Base-by-base conservation (phyloP, 169 alveolate species). In the Eimeria zaria region DNA sequence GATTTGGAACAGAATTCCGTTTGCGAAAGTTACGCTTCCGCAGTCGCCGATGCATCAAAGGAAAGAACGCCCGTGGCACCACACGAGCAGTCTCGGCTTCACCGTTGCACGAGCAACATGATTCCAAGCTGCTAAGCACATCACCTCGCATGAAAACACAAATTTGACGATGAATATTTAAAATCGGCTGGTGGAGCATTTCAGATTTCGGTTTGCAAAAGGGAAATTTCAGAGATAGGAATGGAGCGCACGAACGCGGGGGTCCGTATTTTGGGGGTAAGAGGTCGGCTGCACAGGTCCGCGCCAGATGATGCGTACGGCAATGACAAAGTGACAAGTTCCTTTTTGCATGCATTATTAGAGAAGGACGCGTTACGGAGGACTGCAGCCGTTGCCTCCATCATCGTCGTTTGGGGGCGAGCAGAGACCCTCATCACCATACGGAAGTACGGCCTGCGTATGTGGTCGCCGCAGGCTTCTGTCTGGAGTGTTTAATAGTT, bases 391-490 rank as follows among this genome's bases (percentile, higher is more conserved):
- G 74, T 64, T 64, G 74, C 74, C 74, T 64, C 74, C 74, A 64
- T 5, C 74, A 24, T 64, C 74, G 33, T 1, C 74, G 74, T 64
- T 64, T 64, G 39, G 74, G 74, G 74, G 74, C 74, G 18, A 64
- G 41, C 41, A 64, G 74, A n/a, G 74, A 64, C 41, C 74, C 74
- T 64, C 74, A 64, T 18, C 74, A 64, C 74, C 39, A 39, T 9
- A 64, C 4, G n/a, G n/a, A n/a, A n/a, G 33, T 64, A 8, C 41
- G 74, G 74, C 22, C 41, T 64, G 22, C 74, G 74, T 16, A 24
- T 64, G 74, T 64, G 74, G 74, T 64, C 74, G 74, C 74, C 74
- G 41, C 41, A n/a, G 33, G 74, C 73, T 62, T 62, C 73, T 62
- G 39, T 62, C 73, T 62, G 27, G 73, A 24, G 39, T 62, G 73